Base-by-base conservation (phyloP, 2,329 filamentous ascomycete genomes). In the Penicillium sp. region DNA sequence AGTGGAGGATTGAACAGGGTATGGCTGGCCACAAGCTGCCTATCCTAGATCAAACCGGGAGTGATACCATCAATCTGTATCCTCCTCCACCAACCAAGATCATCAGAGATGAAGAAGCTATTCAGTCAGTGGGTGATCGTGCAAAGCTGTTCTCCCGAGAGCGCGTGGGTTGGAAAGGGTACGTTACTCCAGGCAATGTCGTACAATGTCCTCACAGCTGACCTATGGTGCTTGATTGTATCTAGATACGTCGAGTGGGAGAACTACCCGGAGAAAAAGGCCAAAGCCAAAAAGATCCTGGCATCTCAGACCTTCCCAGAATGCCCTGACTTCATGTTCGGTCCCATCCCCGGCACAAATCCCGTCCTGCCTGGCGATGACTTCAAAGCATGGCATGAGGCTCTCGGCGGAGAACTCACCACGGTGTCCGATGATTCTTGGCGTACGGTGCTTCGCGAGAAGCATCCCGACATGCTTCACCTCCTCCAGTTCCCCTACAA, bases 161-260 rank as follows among this genome's bases (percentile, higher is more conserved):
- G 64, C 70, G 73, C 8, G 71, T 77, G 28, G 82, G 81, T 8
- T 84, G 82, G 82, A 78, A 78, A 61, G 82, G 82, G 76, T 79
- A 71, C 38, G 33, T 51, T 42, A 15, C 26, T 40, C 38, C 17
- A 26, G 24, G 22, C 12, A 8, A 44, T 13, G 13, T 26, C n/a
- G 5, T n/a, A 42, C 38, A 15, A 28, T 6, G n/a, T 38, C 15
- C 26, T 26, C 12, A 59, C 63, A 40, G 30, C 56, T 61, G 49
- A 45, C 28, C 10, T 8, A 49, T 22, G 24, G 38, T 54, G 45
- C 17, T 26, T 30, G 8, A 17, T 30, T 10, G 24, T 44, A 13
- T 26, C 2, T 10, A 76, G 85, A 8, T 91, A 89, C 63, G 81
- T 91, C 6, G 88, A 90, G 69, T 90, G 88, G 88, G 88, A 90